Evolutionary conservation across 495 filamentous ascomycete species (phyloP).

Genomic region (Saxispiralis lemnorum): DNA sequence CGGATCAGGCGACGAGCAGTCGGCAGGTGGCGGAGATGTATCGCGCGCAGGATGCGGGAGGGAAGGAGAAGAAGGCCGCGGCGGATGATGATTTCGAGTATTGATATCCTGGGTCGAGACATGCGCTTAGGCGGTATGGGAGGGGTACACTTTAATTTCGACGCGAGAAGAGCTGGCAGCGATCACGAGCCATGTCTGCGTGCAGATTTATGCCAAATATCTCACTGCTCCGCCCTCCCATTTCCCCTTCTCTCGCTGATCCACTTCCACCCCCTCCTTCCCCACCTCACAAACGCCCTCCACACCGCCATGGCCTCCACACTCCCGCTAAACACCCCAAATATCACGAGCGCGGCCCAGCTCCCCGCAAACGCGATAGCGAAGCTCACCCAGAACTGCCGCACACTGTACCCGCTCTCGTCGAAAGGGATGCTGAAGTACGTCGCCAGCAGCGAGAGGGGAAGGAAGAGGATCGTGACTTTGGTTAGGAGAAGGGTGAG

Average conservation of each 20-base stretch:
- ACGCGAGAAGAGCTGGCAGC: no score
- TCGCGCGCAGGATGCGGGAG: conserved; percentile 73
- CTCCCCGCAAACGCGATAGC: conserved; percentile 48
- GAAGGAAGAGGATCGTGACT: conserved; percentile 67
- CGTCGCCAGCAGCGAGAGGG: conserved; percentile 66
- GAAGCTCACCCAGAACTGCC: conserved; percentile 58
- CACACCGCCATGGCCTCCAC: conserved; percentile 24
- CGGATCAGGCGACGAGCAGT: conserved; percentile 71
- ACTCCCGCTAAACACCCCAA: conserved; percentile 35
- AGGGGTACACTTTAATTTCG: no score
- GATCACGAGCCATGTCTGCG: no score
- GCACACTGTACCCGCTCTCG: conserved; percentile 41
- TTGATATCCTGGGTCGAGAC: conserved; percentile 23
- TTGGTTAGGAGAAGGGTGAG: conserved; percentile 72
- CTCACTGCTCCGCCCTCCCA: neutral
- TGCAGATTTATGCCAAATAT: neutral
- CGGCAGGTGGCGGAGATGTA: conserved; percentile 92
- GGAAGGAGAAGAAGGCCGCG: conserved; percentile 54
- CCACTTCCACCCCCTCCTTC: neutral
- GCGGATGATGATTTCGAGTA: conserved; percentile 99
- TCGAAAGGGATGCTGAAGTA: conserved; percentile 62
- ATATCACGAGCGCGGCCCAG: conserved; percentile 39
- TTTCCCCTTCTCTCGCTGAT: neutral
- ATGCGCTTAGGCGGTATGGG: no score
- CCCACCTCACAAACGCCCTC: conserved; percentile 9